Percentiles rank a stretch among this genome's conserved stretches.
Conservation (phyloP, 176 grass and related monocot species). For the Bothriochloa decipiens region DNA sequence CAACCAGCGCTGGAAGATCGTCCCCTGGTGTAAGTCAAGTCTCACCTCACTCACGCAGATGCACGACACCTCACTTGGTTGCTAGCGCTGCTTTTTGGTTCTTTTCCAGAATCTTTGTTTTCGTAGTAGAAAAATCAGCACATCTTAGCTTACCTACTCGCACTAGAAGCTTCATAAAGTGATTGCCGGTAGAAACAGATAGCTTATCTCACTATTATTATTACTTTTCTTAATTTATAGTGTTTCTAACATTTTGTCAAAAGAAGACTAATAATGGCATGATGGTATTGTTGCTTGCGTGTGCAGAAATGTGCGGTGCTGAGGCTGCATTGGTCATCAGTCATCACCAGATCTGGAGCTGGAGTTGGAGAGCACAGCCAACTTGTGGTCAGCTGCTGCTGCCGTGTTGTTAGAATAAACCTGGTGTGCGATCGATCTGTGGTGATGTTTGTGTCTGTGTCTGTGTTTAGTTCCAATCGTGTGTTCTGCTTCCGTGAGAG, state of each 20-base stretch:
- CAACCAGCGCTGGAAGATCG: conserved; percentile 97
- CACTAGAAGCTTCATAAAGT: conserved; percentile 23
- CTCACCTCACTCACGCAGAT: not conserved
- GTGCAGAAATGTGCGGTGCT: conserved; percentile 41
- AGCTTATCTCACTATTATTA: not conserved
- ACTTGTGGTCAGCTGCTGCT: conserved; percentile 6
- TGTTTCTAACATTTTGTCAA: not conserved
- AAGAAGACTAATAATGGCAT: not conserved
- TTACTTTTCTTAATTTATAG: no score
- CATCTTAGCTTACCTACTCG: conserved; percentile 9
- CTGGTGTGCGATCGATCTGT: conserved; percentile 25
- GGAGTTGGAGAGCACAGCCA: conserved; percentile 28
- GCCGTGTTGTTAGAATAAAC: conserved; percentile 53
- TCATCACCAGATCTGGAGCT: conserved; percentile 34
- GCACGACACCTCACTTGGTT: not conserved
- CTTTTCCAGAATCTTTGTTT: not conserved
- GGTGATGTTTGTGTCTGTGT: conserved; percentile 17
- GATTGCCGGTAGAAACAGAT: conserved; percentile 9
- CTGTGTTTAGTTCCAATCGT: conserved; percentile 33
- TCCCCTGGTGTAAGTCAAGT: conserved; percentile 66
- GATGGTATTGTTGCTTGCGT: conserved; percentile 11
- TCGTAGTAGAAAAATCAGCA: not conserved
- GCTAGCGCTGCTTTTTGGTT: not conserved
- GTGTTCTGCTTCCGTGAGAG: conserved; percentile 23
- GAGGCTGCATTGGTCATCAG: conserved; percentile 41